Conservation (phyloP, 805 yeast species). For the Ogataea paraovalis region DNA sequence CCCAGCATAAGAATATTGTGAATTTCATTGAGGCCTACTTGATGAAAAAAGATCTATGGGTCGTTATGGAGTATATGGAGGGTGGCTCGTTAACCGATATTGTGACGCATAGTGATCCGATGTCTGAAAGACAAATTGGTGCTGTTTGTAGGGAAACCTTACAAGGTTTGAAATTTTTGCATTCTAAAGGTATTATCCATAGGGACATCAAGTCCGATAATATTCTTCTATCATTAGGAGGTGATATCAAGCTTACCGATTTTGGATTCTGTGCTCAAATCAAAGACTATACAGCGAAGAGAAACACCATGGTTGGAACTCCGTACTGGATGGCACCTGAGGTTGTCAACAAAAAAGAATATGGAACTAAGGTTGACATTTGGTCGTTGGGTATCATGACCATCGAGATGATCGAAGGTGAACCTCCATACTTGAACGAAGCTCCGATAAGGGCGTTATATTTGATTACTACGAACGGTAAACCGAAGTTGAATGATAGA, state of each 20-base stretch:
- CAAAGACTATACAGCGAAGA: constrained; percentile 65
- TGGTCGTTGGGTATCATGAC: constrained; percentile 87
- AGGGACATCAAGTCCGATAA: constrained; percentile 96
- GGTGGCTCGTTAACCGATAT: constrained; percentile 97
- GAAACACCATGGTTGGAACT: constrained; percentile 86
- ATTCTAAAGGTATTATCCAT: constrained; percentile 89
- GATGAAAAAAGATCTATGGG: constrained; percentile 84
- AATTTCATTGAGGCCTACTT: constrained; percentile 86
- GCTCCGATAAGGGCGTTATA: constrained; percentile 75
- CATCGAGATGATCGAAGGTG: constrained; percentile 83
- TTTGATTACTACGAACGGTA: constrained; percentile 75
- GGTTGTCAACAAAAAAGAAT: constrained; percentile 74
- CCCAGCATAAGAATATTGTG: constrained; percentile 87
- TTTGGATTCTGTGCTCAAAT: constrained; percentile 72
- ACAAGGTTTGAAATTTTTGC: constrained; percentile 81
- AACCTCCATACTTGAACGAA: constrained; percentile 79
- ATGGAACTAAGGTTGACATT: constrained; percentile 77
- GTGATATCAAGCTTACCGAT: constrained; percentile 92
- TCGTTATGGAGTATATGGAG: constrained; percentile 98
- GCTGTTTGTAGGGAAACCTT: constrained; percentile 91
- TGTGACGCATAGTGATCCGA: constrained; percentile 69
- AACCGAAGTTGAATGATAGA: constrained; percentile 70
- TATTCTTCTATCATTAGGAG: constrained; percentile 73
- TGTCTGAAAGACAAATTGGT: constrained; percentile 94
- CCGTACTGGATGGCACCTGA: constrained; percentile 94